These are phyloP conservation scores for Kregervanrija pseudodelftensis DNA, from an alignment of 805 yeast genomes.

Conservation along the genomic window DNA sequence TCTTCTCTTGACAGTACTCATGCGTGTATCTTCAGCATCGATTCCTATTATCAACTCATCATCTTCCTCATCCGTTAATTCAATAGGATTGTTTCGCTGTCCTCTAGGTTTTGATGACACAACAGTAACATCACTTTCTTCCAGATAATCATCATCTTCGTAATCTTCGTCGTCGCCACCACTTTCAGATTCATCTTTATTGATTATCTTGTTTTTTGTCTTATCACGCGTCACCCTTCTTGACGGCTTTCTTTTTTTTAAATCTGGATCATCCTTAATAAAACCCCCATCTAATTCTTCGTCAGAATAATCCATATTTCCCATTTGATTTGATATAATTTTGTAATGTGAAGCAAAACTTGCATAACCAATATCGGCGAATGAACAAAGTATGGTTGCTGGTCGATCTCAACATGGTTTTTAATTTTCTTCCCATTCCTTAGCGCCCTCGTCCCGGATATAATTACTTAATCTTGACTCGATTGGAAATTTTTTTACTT, in stretches of 20 bases:
- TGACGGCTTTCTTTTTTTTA: conserved; percentile 11
- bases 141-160: conserved; percentile 35
- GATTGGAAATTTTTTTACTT: too few relatives aligned
- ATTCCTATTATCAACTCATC: conserved; percentile 4
- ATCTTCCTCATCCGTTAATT: conserved; percentile 14
- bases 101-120: conserved; percentile 19
- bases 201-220: background rate
- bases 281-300: conserved; percentile 34
- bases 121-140: conserved; percentile 31
- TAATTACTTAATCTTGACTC: too few relatives aligned
- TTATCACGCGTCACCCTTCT: conserved; percentile 1
- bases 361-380: too few relatives aligned
- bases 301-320: conserved; percentile 1
- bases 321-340: too few relatives aligned
- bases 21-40: background rate
- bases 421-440: too few relatives aligned
- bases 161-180: conserved; percentile 10
- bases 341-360: too few relatives aligned
- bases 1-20: background rate
- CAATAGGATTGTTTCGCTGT: conserved; percentile 35
- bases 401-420: too few relatives aligned
- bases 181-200: conserved; percentile 8
- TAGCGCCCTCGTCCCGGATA: too few relatives aligned
- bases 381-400: too few relatives aligned
- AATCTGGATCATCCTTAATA: conserved; percentile 31